Evolutionary conservation across 495 filamentous ascomycete species (phyloP).

Genomic region (Hyaloscypha bicolor): DNA sequence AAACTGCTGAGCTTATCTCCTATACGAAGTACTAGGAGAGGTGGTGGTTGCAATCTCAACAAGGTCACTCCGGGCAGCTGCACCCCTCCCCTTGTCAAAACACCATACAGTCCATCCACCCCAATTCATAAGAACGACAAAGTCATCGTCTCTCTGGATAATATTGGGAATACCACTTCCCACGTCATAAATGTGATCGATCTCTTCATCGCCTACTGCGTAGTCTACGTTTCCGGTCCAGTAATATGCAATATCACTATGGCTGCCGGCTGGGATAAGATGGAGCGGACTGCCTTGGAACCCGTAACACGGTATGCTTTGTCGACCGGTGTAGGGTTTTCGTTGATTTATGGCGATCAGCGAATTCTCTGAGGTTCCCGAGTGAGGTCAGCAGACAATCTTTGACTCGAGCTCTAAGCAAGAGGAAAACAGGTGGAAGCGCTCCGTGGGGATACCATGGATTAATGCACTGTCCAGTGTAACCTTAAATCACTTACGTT

Average conservation of each 20-base stretch:
- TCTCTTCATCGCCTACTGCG: not conserved
- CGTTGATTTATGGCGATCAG: not conserved
- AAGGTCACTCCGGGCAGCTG: too few relatives aligned
- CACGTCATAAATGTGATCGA: not conserved
- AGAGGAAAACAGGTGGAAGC: not conserved
- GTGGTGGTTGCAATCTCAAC: too few relatives aligned
- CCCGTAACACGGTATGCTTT: conserved; percentile 10
- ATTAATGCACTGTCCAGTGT: too few relatives aligned
- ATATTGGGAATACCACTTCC: not conserved
- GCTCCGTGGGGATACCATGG: too few relatives aligned
- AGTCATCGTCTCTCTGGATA: conserved; percentile 28
- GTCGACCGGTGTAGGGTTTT: not conserved
- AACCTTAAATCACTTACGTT: too few relatives aligned
- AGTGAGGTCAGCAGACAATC: not conserved
- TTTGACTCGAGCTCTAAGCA: not conserved
- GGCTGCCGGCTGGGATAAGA: not conserved
- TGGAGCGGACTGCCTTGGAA: not conserved
- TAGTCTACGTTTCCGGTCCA: not conserved
- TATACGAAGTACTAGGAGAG: too few relatives aligned
- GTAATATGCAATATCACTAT: not conserved
- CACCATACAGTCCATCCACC: conserved; percentile 25
- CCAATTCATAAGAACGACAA: conserved; percentile 18
- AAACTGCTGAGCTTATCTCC: too few relatives aligned
- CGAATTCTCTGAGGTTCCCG: not conserved
- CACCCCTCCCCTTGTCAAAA: conserved; percentile 16